Evolutionary conservation across 306 rosid species (phyloP).

Genomic region (Lupinus albus): DNA sequence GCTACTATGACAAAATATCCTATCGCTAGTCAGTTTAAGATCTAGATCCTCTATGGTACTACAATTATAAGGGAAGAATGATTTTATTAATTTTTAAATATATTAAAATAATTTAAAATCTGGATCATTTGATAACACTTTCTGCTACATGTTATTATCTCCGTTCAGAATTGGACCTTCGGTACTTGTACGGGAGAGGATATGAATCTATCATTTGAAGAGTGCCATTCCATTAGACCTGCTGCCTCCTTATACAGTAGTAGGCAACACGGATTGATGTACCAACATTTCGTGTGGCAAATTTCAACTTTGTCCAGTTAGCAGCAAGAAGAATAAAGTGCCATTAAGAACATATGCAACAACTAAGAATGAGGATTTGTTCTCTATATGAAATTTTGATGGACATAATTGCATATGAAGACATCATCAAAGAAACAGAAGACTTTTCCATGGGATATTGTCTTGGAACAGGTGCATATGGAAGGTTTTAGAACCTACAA

Average conservation of each 20-base stretch:
- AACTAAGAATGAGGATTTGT: constrained; percentile 6
- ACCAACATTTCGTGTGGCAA: background rate
- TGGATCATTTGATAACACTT: no score
- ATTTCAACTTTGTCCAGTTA: background rate
- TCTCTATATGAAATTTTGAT: constrained; percentile 27
- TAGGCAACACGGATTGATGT: background rate
- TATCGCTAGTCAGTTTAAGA: no score
- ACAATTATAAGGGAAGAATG: no score
- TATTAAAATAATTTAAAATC: no score
- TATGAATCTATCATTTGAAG: no score
- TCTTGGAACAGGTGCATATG: constrained; percentile 35
- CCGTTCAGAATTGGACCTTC: no score
- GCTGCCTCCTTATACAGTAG: accelerated
- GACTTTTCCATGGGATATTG: constrained; percentile 20
- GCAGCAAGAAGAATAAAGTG: no score
- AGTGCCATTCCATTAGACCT: background rate
- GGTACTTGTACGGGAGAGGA: no score
- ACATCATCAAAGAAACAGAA: constrained; percentile 4
- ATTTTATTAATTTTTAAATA: no score
- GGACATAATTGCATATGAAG: constrained; percentile 15
- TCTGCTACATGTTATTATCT: no score
- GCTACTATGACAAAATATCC: background rate
- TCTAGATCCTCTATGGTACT: no score
- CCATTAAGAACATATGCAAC: background rate
- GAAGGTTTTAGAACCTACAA: constrained; percentile 26